Percentiles rank a stretch among this genome's conserved stretches.
phyloP scores from a whole-genome alignment of 1,284 basidiomycete species.

The Malassezia psittaci region DNA sequence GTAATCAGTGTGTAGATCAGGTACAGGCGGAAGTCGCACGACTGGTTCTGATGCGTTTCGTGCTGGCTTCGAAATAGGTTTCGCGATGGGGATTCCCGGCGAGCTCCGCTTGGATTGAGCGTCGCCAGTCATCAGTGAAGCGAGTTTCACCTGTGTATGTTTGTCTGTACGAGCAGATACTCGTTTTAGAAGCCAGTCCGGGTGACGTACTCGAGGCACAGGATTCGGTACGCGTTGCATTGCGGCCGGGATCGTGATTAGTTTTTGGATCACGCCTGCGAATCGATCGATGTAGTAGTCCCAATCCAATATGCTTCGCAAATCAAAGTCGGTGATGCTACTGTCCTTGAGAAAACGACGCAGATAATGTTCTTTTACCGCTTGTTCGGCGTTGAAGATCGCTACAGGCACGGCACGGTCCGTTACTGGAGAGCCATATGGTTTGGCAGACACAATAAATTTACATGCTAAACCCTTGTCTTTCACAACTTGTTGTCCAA shows the following conservation, averaged over 20 bases:
- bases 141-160: conserved; percentile 90
- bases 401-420: conserved; percentile 96
- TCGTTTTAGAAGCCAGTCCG: conserved; percentile 89
- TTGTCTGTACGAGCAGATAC: conserved; percentile 84
- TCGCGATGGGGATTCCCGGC: neutral
- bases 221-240: conserved; percentile 96
- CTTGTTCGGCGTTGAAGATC: conserved; percentile 90
- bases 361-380: conserved; percentile 77
- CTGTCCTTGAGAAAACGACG: conserved; percentile 95
- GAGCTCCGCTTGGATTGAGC: neutral
- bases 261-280: conserved; percentile 94
- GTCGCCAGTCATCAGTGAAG: conserved; percentile 4
- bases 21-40: conserved; percentile 19
- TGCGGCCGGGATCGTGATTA: conserved; percentile 97
- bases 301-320: conserved; percentile 95
- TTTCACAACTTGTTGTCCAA: conserved; percentile 98
- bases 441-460: conserved; percentile 94
- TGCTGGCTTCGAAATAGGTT: neutral
- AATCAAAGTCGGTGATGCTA: conserved; percentile 73
- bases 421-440: conserved; percentile 85
- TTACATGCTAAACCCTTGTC: conserved; percentile 98
- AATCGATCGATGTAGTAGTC: conserved; percentile 95
- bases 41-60: neutral
- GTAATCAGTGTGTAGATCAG: conserved; percentile 55
- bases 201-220: conserved; percentile 87